Conservation (phyloP, 139 green algal species). For the Chlamydomonas eustigma region DNA sequence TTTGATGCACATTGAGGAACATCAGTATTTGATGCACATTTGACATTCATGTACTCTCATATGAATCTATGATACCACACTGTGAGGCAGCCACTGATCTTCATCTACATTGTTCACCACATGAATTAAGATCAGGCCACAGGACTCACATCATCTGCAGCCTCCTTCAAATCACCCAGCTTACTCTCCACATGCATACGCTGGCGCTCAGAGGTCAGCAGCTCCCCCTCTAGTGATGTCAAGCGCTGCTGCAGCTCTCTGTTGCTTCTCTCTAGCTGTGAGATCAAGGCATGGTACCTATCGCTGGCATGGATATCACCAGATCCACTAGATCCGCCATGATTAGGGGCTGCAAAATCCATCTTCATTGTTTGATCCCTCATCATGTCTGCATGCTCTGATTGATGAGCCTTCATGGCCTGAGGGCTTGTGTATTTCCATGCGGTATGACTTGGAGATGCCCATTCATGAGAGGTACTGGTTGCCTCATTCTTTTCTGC, state of each 20-base stretch:
- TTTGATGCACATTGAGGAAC: neutral
- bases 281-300: neutral
- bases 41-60: neutral
- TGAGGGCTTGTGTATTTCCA: too few species aligned
- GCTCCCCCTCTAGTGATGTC: neutral
- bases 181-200: neutral
- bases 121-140: too few species aligned
- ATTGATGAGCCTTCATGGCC: neutral
- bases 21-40: neutral
- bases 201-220: neutral
- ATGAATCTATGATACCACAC: neutral
- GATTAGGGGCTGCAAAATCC: neutral
- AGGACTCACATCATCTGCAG: neutral
- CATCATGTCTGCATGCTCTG: neutral
- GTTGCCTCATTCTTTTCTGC: neutral
- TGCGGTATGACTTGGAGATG: neutral
- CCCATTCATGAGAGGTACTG: neutral
- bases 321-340: neutral
- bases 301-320: neutral
- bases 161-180: neutral
- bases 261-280: neutral
- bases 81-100: too few species aligned
- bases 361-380: too few species aligned
- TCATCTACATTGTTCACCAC: too few species aligned
- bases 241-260: conserved; percentile 1